phyloP scores from a whole-genome alignment of 2,329 filamentous ascomycete species.

The Metarhizium brunneum region DNA sequence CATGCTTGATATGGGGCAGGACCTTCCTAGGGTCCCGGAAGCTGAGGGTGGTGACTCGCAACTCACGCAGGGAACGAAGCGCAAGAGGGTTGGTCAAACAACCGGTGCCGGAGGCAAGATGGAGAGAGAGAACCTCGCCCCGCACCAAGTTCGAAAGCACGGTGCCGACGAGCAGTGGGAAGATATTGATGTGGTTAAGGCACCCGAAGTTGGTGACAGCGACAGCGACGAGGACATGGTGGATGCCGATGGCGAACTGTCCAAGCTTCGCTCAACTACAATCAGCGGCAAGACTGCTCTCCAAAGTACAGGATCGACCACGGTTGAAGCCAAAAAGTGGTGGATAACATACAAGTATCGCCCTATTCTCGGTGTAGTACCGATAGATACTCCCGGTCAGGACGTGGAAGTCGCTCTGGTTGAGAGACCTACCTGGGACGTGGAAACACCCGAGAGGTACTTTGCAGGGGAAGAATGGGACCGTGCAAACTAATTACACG shows the following conservation, averaged over 20 bases:
- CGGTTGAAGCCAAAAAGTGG: slow-evolving; percentile 29
- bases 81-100: slow-evolving; percentile 40
- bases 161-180: slow-evolving; percentile 31
- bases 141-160: slow-evolving; percentile 33
- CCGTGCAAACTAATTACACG: slow-evolving; percentile 15
- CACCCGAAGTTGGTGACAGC: slow-evolving; percentile 22
- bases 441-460: slow-evolving; percentile 66
- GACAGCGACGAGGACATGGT: slow-evolving; percentile 30
- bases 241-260: slow-evolving; percentile 23
- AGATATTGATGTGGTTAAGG: slow-evolving; percentile 28
- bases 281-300: slow-evolving; percentile 12
- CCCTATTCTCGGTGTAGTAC: slow-evolving; percentile 70
- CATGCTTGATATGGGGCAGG: slow-evolving; percentile 78
- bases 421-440: slow-evolving; percentile 77
- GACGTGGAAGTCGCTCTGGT: slow-evolving; percentile 75
- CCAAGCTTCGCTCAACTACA: slow-evolving; percentile 20
- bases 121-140: slow-evolving; percentile 33
- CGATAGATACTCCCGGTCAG: slow-evolving; percentile 28
- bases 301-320: slow-evolving; percentile 7
- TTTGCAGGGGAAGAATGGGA: slow-evolving; percentile 48
- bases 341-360: slow-evolving; percentile 93
- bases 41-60: slow-evolving; percentile 20
- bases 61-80: slow-evolving; percentile 34
- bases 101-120: slow-evolving; percentile 46
- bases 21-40: slow-evolving; percentile 39